A percentile compares a stretch with the other conserved stretches of the same genome.
Conservation (phyloP, 257 asterid genomes). For the Galeopsis tetrahit region DNA sequence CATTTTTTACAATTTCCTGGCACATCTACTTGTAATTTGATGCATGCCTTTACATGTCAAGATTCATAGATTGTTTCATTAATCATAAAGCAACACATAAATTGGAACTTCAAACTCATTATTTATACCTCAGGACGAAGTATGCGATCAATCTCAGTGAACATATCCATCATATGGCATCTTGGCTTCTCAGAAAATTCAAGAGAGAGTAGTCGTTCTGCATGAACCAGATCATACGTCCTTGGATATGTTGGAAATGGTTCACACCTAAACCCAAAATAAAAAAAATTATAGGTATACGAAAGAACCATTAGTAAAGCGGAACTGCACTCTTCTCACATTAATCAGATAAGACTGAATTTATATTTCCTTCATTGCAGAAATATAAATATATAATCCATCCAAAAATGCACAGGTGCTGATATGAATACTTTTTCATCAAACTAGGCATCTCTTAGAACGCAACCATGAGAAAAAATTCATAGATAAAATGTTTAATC, state of each 20-base stretch:
- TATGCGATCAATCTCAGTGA: conserved; percentile 89
- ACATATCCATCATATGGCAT: conserved; percentile 76
- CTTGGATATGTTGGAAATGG: conserved; percentile 97
- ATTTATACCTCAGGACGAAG: conserved; percentile 96
- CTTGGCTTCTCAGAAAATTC: conserved; percentile 76
- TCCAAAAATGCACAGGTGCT: neutral
- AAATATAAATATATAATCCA: neutral
- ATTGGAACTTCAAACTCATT: conserved; percentile 10
- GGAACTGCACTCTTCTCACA: conserved; percentile 20
- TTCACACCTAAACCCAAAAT: conserved; percentile 76
- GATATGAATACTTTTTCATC: neutral
- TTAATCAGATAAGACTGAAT: neutral
- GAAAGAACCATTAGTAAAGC: conserved; percentile 13
- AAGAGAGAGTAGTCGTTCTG: conserved; percentile 85
- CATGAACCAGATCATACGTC: conserved; percentile 96
- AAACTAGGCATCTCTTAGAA: neutral
- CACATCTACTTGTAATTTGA: neutral
- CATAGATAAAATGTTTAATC: neutral
- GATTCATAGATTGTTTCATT: conserved; percentile 16
- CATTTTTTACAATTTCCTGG: neutral
- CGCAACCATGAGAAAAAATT: no score
- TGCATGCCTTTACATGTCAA: conserved; percentile 19
- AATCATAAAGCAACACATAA: conserved; percentile 1
- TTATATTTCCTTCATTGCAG: neutral
- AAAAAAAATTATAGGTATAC: conserved; percentile 19